phyloP scores from a whole-genome alignment of 2,329 filamentous ascomycete genomes.

The Clonostachys solani region DNA sequence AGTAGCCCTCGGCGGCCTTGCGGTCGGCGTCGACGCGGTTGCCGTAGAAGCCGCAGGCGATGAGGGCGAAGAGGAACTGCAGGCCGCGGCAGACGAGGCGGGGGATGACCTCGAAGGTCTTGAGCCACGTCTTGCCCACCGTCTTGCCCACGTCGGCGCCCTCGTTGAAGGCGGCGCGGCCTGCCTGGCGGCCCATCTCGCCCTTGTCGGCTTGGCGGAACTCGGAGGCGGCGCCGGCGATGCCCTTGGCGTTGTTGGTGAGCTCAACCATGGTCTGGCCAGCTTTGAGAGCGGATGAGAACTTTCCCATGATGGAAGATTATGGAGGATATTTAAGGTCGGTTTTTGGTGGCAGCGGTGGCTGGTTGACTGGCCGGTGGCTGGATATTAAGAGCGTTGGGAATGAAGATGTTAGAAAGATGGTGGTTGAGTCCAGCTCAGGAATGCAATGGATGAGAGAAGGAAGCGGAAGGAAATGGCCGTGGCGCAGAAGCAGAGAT shows the following conservation, averaged over 20 bases:
- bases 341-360: too few relatives aligned
- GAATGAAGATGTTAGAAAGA: too few relatives aligned
- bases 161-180: conserved; percentile 23
- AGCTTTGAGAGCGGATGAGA: conserved; percentile 21
- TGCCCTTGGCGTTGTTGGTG: conserved; percentile 16
- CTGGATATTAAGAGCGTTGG: too few relatives aligned
- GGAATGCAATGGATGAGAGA: too few relatives aligned
- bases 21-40: conserved; percentile 48
- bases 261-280: conserved; percentile 25
- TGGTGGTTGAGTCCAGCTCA: too few relatives aligned
- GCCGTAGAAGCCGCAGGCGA: conserved; percentile 66
- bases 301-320: conserved; percentile 15
- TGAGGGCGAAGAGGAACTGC: conserved; percentile 66
- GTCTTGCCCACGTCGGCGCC: conserved; percentile 31
- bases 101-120: conserved; percentile 38
- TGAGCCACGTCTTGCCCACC: conserved; percentile 37
- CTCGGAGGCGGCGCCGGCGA: conserved; percentile 18
- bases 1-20: conserved; percentile 29
- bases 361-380: too few relatives aligned
- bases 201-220: conserved; percentile 23
- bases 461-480: too few relatives aligned
- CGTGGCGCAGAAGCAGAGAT: too few relatives aligned
- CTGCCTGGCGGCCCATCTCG: conserved; percentile 22
- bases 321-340: too few relatives aligned
- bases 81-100: conserved; percentile 56